A percentile compares a stretch with the other conserved stretches of the same genome.
Conservation (phyloP, 2,329 filamentous ascomycete species). For the Coleophoma crateriformis region DNA sequence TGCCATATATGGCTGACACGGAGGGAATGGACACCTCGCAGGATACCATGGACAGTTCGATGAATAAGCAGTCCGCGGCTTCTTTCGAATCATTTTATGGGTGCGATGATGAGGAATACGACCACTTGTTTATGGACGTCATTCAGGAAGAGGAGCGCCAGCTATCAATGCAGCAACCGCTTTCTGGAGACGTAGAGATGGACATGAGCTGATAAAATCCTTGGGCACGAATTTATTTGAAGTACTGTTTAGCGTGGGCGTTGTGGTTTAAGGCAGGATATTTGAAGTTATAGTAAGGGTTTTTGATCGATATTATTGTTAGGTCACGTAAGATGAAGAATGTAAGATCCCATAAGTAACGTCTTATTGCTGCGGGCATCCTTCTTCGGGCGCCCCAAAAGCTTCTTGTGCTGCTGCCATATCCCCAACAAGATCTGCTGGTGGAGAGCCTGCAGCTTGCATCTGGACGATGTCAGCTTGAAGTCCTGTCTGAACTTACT, state of each 20-base stretch:
- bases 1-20: too few relatives aligned
- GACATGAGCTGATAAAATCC: constrained; percentile 2
- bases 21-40: too few relatives aligned
- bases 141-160: constrained; percentile 37
- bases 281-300: constrained; percentile 3
- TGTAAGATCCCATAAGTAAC: too few relatives aligned
- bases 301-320: constrained; percentile 4
- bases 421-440: constrained; percentile 84
- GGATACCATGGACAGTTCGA: not conserved
- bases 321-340: too few relatives aligned
- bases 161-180: constrained; percentile 15
- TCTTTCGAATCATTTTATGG: constrained; percentile 14
- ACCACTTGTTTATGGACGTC: constrained; percentile 61
- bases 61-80: constrained; percentile 1
- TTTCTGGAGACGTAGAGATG: constrained; percentile 15
- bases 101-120: constrained; percentile 54
- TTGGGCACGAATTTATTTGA: not conserved
- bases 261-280: constrained; percentile 4
- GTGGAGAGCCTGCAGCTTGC: constrained; percentile 91
- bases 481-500: constrained; percentile 4
- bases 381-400: constrained; percentile 54
- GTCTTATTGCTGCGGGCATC: constrained; percentile 55
- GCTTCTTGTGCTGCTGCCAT: constrained; percentile 78
- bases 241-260: constrained; percentile 15
- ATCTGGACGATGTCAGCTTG: constrained; percentile 54